phyloP scores from a whole-genome alignment of 768 basidiomycete genomes.

The Cystobasidiopsis lactophilus region DNA sequence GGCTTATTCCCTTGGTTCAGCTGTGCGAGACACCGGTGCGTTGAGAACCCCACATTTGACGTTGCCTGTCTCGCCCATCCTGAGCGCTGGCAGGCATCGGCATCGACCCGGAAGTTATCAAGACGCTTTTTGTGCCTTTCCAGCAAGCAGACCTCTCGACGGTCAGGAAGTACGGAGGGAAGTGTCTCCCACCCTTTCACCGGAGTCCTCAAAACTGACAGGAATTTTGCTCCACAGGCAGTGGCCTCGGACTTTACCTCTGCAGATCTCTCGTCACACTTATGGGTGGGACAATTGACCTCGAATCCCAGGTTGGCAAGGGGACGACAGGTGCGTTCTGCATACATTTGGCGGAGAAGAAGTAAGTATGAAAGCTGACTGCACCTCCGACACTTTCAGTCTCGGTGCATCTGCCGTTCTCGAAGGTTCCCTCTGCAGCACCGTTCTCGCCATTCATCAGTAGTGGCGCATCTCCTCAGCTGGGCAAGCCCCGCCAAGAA shows the following conservation, averaged over 20 bases:
- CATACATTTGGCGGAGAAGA: slow-evolving; percentile 7
- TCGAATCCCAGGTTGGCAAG: background rate
- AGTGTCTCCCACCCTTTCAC: slow-evolving; percentile 8
- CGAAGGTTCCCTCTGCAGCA: no score
- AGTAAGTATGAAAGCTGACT: background rate
- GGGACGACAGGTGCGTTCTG: slow-evolving; percentile 8
- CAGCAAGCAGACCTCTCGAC: slow-evolving; percentile 11
- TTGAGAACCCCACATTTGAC: no score
- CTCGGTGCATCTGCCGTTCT: no score
- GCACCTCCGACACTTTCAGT: no score
- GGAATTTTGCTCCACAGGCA: slow-evolving; percentile 1
- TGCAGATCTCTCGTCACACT: slow-evolving; percentile 9
- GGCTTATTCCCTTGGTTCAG: no score
- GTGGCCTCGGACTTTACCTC: no score
- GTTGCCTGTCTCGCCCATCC: no score
- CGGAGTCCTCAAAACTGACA: no score
- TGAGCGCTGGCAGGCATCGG: slow-evolving; percentile 16
- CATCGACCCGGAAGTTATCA: slow-evolving; percentile 9
- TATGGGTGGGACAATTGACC: slow-evolving; percentile 10
- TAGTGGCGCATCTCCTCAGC: no score
- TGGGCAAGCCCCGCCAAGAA: background rate
- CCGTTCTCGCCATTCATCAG: no score
- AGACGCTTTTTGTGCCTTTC: slow-evolving; percentile 16
- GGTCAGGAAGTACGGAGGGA: slow-evolving; percentile 10
- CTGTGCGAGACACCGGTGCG: no score